Percentiles rank a stretch among this genome's conserved stretches.
Evolutionary conservation across 164 flowering plant species (phyloP).

Genomic region (Euptelea pleiosperma): DNA sequence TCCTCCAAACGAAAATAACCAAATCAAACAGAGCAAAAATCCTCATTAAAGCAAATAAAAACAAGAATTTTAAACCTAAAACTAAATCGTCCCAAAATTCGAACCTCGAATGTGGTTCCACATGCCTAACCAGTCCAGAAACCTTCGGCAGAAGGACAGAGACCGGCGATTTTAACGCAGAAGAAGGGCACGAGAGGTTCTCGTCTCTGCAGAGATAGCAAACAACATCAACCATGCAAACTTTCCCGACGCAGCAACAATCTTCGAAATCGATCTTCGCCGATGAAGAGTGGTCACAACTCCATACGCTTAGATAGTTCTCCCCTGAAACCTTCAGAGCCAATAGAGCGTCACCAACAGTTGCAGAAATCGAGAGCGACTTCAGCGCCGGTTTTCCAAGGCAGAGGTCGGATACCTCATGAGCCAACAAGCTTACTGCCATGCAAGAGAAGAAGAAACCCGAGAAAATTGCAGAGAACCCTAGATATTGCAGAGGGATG

Average conservation of each 20-base stretch:
- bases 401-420: constrained; percentile 83
- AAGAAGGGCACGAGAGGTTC: constrained; percentile 43
- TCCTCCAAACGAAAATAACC: neutral
- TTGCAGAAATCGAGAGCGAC: constrained; percentile 40
- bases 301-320: constrained; percentile 62
- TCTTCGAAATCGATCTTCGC: neutral
- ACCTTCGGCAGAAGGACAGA: constrained; percentile 39
- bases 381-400: constrained; percentile 57
- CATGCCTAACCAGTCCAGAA: constrained; percentile 48
- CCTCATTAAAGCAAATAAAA: too few relatives aligned
- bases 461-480: constrained; percentile 1
- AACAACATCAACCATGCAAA: constrained; percentile 80
- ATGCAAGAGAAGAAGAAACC: constrained; percentile 45
- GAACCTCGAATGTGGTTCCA: constrained; percentile 67
- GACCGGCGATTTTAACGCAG: constrained; percentile 60
- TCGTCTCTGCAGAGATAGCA: constrained; percentile 58
- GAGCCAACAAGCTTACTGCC: constrained; percentile 68
- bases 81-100: constrained; percentile 1
- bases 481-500: neutral
- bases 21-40: too few relatives aligned
- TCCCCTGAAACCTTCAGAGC: constrained; percentile 58
- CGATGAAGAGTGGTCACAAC: constrained; percentile 40
- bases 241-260: constrained; percentile 70
- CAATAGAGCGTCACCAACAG: constrained; percentile 55
- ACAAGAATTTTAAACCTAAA: too few relatives aligned